Conservation (phyloP, 176 grass and related monocot genomes). For the Eleusine coracana region DNA sequence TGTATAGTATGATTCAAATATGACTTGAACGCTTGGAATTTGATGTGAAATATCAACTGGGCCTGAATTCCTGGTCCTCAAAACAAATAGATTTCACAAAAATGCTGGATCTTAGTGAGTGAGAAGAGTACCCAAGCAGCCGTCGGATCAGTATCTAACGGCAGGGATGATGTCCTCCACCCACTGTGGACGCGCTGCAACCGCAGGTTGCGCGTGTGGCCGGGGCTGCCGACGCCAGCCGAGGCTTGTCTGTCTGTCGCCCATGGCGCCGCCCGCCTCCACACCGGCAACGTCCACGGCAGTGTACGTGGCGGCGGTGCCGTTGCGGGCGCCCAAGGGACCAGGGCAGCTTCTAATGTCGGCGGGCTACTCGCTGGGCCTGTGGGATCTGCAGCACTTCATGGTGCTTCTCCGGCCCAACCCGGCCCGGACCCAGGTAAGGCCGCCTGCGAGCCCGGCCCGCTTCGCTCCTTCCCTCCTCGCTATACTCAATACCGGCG, state of each 20-base stretch:
- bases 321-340: slow-evolving; percentile 60
- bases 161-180: not conserved
- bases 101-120: not conserved
- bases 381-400: slow-evolving; percentile 81
- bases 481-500: not conserved
- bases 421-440: slow-evolving; percentile 46
- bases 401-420: slow-evolving; percentile 69
- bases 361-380: slow-evolving; percentile 51
- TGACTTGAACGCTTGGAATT: not conserved
- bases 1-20: not conserved
- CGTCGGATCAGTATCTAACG: slow-evolving; percentile 18
- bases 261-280: not conserved
- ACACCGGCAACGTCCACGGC: slow-evolving; percentile 5
- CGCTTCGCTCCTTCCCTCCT: not conserved
- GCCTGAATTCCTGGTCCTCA: not conserved
- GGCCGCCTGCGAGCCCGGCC: not conserved
- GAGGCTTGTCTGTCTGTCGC: not conserved
- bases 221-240: not conserved
- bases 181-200: not conserved
- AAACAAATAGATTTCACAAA: not conserved
- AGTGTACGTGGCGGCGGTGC: slow-evolving; percentile 78
- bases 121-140: not conserved
- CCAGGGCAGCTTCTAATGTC: slow-evolving; percentile 66
- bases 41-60: not conserved
- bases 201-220: slow-evolving; percentile 18